Evolutionary conservation across 345 rosid genomes (phyloP).

Genomic region (Stellera chamaejasme): DNA sequence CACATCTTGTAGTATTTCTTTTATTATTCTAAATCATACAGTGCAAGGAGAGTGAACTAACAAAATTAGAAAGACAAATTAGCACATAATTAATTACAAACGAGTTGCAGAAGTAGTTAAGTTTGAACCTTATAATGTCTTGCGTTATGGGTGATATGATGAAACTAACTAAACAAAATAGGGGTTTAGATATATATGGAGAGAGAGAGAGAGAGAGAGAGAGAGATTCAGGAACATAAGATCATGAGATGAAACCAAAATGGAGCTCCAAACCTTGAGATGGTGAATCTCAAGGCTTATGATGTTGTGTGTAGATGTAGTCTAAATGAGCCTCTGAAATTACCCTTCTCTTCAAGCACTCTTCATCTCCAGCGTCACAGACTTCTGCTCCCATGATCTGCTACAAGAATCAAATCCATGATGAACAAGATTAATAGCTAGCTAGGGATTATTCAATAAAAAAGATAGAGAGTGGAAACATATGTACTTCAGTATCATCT

Average conservation of each 20-base stretch:
- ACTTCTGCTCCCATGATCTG: slow-evolving; percentile 46
- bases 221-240: background rate
- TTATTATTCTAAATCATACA: slow-evolving; percentile 9
- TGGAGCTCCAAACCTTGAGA: background rate
- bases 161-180: background rate
- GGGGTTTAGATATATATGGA: background rate
- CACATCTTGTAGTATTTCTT: no score
- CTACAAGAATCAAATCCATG: slow-evolving; percentile 7
- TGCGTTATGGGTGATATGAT: background rate
- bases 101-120: no score
- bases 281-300: slow-evolving; percentile 36
- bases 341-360: slow-evolving; percentile 51
- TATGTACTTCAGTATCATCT: slow-evolving; percentile 15
- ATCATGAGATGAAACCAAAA: slow-evolving; percentile 2
- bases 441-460: slow-evolving; percentile 6
- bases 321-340: slow-evolving; percentile 76
- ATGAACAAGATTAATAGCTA: background rate
- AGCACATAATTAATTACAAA: no score
- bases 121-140: no score
- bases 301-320: slow-evolving; percentile 80
- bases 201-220: no score
- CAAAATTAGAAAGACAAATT: background rate
- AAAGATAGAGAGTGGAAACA: slow-evolving; percentile 14
- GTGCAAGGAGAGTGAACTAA: background rate
- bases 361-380: slow-evolving; percentile 49